Base-by-base conservation (phyloP, 1,284 basidiomycete genomes). In the Grifola frondosa region DNA sequence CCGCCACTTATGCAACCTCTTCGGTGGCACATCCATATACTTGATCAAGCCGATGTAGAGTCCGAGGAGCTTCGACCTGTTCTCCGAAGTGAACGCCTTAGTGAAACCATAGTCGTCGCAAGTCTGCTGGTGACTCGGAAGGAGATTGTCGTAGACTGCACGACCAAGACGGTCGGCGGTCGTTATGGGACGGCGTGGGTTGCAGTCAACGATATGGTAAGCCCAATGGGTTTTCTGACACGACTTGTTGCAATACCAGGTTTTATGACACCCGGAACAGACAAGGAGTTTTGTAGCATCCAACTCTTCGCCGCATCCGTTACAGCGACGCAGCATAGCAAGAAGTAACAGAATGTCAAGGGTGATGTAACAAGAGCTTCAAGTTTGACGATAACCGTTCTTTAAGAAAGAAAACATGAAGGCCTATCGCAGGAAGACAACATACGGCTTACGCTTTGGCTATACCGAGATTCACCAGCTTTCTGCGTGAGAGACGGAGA, bases 91-190 rank as follows among this genome's bases (percentile, higher is more conserved):
- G 13, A 41, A 38, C 2, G 57, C 55, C 9, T 55, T 56, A 9
- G 47, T 34, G 49, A 73, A 71, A 6, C 67, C 68, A 41, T 64
- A 73, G 40, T 72, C 68, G 17, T 47, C 25, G 17, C 54, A 44
- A 7, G 68, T 70, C 40, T 66, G 60, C 3, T 37, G 29, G 45
- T 70, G 55, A 6, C 54, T 46, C 6, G 68, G 69, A 6, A 66
- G 19, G 16, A 44, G 15, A 40, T 67, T 52, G 17, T 35, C 8
- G 11, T 31, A 13, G 12, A 51, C 53, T n/a, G 63, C 65, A 4
- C 42, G 53, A 3, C 48, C 56, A 22, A 71, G 61, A 32, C 56
- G 52, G 44, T 70, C 54, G 7, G 63, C 66, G 1, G 66, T 67
- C 33, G 52, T 64, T 36, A 68, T 58, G 1, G 59, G 50, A 20